Evolutionary conservation across 306 rosid genomes (phyloP), one percentile per base, ranked within the genome.

Genomic region (Geum urbanum): DNA sequence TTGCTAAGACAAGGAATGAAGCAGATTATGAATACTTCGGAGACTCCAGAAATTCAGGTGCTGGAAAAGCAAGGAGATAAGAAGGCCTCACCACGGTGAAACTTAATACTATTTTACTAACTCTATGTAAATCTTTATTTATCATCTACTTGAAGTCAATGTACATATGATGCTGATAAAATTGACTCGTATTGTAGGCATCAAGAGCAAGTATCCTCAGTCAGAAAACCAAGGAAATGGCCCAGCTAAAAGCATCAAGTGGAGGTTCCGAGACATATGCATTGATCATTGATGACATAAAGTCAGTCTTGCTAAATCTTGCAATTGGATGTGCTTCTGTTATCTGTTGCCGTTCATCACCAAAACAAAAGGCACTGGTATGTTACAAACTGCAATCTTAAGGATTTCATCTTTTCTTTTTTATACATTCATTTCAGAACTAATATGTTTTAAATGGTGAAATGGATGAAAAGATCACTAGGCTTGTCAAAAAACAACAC

Each of bases 361-460:
- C 99, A 20, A 95, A 95, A 79, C 99, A 95, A 84, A 95, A 95
- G 83, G 99, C 99, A 40, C 77, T 95, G 82, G 99, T 95, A 75
- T 37, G 82, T 72, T 74, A 67, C 61, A 8, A 43, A 5, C 14
- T 24, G 11, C 41, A 41, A 8, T 55, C 59, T 49, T 49, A 49
- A 8, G 45, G 50, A 3, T 50, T 19, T 71, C 39, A 32, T 32
- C 37, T 32, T 49, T 14, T 52, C 47, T 79, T 15, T 53, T 19
- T 12, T 7, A 43, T 39, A 16, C 41, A 40, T 69, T 18, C 53
- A 5, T 27, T 48, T 4, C 41, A 16, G 54, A 70, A 27, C 50
- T 70, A 57, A 57, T 45, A 56, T 16, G 32, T 56, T 69, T 70
- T 70, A 46, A 56, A 24, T 56, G 55, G 44, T 70, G 45, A 70